Base-by-base conservation (phyloP, 1,284 basidiomycete genomes). In the Xerocomus minutiporus region DNA sequence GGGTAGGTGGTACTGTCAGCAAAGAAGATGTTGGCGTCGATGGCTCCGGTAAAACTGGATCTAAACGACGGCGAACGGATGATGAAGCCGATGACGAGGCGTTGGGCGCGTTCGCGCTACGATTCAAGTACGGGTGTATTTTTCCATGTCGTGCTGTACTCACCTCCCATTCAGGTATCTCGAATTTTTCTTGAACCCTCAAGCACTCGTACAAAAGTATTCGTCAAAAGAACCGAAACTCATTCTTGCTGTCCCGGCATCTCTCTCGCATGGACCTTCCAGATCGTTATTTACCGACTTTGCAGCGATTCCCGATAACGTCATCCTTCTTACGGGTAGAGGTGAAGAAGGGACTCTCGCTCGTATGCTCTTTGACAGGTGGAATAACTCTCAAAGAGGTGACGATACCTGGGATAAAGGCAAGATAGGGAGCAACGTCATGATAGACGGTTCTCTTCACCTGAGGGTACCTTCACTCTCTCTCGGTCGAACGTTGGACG, bases 1-100 rank as follows among this genome's bases (percentile, higher is more conserved):
- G 96, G 95, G 86, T 98, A 62, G 93, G 95, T 13, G 93, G 93
- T 8, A 92, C 91, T 1, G 87, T 97, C 57, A 92, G 86, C 61
- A 92, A 92, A 64, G 88, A 92, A 61, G 90, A 93, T 55, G 85
- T 89, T 0, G 90, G 88, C 8, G 88, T 91, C 64, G 86, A 88
- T 26, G 81, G 80, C 2, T 73, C 75, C 8, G 71, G 73, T 53
- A 76, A 77, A 54, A 75, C 79, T 48, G 75, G 75, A 56, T 73
- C 77, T 54, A 79, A 82, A 60, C 77, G 84, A 64, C 79, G 83
- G 59, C 78, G 83, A 45, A 82, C 75, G 3, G 79, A 88, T 42
- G 81, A 82, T 8, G 87, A 88, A 36, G 79, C 68, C 5, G 81
- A 83, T 13, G 87, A 91, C 17, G 87, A 90, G 54, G 87, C 87